Conservation (phyloP, 805 yeast species). For the Cephaloascus albidus region DNA sequence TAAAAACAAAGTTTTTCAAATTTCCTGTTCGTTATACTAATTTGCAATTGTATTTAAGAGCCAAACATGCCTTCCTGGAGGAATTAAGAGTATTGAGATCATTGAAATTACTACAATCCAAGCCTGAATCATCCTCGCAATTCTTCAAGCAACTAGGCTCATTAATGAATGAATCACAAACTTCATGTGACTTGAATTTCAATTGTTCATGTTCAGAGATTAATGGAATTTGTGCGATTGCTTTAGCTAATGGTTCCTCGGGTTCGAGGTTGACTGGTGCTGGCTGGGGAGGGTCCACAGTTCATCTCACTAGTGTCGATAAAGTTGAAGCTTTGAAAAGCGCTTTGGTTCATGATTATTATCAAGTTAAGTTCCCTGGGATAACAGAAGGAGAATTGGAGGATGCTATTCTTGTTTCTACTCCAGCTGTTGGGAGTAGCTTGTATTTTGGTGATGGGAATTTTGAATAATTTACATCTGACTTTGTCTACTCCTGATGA, state of each 20-base stretch:
- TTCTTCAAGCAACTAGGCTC: constrained; percentile 38
- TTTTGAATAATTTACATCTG: too few species aligned
- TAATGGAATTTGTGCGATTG: constrained; percentile 44
- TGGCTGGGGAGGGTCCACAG: constrained; percentile 70
- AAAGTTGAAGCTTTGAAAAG: constrained; percentile 23
- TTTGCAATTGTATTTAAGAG: constrained; percentile 47
- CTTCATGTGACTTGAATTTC: constrained; percentile 35
- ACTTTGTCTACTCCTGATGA: too few species aligned
- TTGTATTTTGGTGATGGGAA: constrained; percentile 2
- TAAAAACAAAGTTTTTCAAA: constrained; percentile 35
- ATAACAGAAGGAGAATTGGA: constrained; percentile 34
- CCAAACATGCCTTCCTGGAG: constrained; percentile 57
- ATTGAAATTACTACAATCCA: constrained; percentile 25
- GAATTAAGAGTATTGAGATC: constrained; percentile 48
- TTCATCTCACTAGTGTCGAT: constrained; percentile 46
- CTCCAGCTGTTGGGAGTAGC: constrained; percentile 48
- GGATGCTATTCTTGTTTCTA: constrained; percentile 44
- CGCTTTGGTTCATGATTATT: constrained; percentile 43
- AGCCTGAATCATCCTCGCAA: constrained; percentile 12
- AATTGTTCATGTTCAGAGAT: constrained; percentile 50
- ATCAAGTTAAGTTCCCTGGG: constrained; percentile 35
- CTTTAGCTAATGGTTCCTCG: constrained; percentile 42
- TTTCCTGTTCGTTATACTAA: constrained; percentile 49
- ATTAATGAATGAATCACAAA: constrained; percentile 52
- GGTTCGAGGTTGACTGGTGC: constrained; percentile 74